A percentile compares a stretch with the other conserved stretches of the same genome.
Evolutionary conservation across 805 yeast species (phyloP).

Genomic region (Lipomyces orientalis): DNA sequence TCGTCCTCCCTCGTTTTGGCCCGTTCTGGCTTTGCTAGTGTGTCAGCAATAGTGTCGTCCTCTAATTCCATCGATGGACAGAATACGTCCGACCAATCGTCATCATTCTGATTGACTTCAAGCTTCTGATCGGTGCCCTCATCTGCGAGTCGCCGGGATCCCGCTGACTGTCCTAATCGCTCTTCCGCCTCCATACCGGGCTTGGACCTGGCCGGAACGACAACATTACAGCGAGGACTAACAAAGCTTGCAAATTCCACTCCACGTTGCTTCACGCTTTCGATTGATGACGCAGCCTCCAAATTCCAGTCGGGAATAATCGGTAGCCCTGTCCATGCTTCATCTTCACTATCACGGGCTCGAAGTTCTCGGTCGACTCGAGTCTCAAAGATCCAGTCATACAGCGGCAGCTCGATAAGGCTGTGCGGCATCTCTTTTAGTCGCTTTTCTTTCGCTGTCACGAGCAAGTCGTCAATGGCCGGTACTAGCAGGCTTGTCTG

Average conservation of each 20-base stretch:
- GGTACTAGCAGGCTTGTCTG: conserved; percentile 2
- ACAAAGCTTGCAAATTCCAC: conserved; percentile 8
- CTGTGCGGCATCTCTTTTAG: background rate
- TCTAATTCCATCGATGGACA: conserved; percentile 8
- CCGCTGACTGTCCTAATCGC: background rate
- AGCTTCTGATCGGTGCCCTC: background rate
- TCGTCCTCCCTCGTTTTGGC: conserved; percentile 3
- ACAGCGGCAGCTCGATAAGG: conserved; percentile 14
- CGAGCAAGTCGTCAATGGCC: conserved; percentile 13
- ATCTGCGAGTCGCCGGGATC: background rate
- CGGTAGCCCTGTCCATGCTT: conserved; percentile 9
- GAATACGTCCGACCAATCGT: conserved; percentile 36
- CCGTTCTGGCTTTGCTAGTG: background rate
- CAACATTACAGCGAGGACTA: conserved; percentile 26
- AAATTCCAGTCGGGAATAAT: conserved; percentile 15
- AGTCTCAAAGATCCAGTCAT: conserved; percentile 12
- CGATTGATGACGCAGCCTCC: background rate
- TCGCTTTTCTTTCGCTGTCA: background rate
- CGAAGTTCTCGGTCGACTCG: background rate
- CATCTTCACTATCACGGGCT: background rate
- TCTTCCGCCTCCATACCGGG: background rate
- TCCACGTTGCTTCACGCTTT: conserved; percentile 20
- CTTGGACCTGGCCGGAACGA: background rate
- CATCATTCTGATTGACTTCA: conserved; percentile 13
- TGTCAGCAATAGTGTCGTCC: background rate